Evolutionary conservation across 2,329 filamentous ascomycete genomes (phyloP).

Genomic region (Pseudogymnoascus sp.): DNA sequence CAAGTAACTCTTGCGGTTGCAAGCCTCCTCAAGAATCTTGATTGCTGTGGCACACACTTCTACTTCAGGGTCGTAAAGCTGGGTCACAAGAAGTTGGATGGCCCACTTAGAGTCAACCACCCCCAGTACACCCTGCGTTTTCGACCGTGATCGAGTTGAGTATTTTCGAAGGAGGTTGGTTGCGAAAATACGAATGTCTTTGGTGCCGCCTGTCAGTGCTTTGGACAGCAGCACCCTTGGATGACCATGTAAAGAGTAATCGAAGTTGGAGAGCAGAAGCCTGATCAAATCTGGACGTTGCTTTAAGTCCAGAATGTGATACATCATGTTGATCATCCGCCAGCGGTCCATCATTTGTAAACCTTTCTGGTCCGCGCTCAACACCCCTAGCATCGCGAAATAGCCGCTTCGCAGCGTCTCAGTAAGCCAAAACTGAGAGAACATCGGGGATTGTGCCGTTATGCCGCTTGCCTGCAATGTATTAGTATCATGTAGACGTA

Average conservation of each 20-base stretch:
- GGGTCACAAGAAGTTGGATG: conserved; percentile 92
- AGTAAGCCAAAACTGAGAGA: conserved; percentile 73
- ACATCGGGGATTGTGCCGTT: conserved; percentile 79
- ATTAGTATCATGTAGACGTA: conserved; percentile 15
- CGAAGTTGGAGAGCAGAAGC: conserved; percentile 79
- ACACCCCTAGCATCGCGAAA: conserved; percentile 80
- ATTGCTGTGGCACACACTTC: conserved; percentile 94
- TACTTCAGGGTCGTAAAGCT: conserved; percentile 93
- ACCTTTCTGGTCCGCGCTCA: conserved; percentile 76
- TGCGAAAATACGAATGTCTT: conserved; percentile 83
- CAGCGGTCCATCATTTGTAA: conserved; percentile 87
- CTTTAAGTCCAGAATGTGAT: conserved; percentile 89
- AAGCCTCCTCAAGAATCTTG: conserved; percentile 95
- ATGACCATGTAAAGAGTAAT: conserved; percentile 83
- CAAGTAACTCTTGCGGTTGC: conserved; percentile 81
- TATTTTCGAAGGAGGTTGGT: conserved; percentile 85
- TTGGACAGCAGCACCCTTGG: conserved; percentile 89
- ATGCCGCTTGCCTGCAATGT: conserved; percentile 53
- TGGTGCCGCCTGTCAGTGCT: conserved; percentile 82
- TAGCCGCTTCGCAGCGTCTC: conserved; percentile 90
- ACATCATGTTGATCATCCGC: conserved; percentile 99
- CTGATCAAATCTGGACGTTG: conserved; percentile 88
- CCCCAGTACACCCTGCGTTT: conserved; percentile 33
- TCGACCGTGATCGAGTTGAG: conserved; percentile 49
- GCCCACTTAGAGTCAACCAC: conserved; percentile 82